Conservation (phyloP, 2,329 filamentous ascomycete species). For the Nemania sp. region DNA sequence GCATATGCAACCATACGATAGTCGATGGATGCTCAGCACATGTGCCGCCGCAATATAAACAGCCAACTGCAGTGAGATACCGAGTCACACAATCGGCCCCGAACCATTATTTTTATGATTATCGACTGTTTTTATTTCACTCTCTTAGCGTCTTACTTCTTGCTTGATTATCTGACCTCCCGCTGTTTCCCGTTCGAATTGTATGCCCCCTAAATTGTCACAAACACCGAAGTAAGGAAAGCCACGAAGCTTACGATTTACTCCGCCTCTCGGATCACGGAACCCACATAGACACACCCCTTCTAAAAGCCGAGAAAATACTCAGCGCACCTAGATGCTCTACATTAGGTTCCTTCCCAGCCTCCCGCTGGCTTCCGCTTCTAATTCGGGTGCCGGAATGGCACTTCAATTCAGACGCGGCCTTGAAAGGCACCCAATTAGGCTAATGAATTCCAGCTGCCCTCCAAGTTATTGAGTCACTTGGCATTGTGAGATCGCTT, state of each 20-base stretch:
- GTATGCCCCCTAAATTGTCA: not conserved
- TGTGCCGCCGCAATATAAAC: not conserved
- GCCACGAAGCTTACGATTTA: not conserved
- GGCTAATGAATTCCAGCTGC: slow-evolving; percentile 12
- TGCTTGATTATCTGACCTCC: not conserved
- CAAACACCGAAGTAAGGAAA: not conserved
- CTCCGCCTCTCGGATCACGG: slow-evolving; percentile 20
- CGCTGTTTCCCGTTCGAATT: too few relatives aligned
- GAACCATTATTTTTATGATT: not conserved
- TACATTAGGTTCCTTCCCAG: slow-evolving; percentile 8
- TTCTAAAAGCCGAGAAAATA: slow-evolving; percentile 1
- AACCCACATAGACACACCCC: not conserved
- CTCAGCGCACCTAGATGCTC: not conserved
- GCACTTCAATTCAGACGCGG: slow-evolving; percentile 12
- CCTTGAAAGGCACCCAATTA: slow-evolving; percentile 8
- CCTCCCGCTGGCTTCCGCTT: slow-evolving; percentile 22
- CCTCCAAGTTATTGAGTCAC: not conserved
- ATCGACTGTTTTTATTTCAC: not conserved
- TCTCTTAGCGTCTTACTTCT: not conserved
- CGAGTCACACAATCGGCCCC: slow-evolving; percentile 9
- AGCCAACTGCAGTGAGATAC: slow-evolving; percentile 3
- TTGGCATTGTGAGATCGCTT: not conserved
- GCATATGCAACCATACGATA: slow-evolving; percentile 11
- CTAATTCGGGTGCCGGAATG: slow-evolving; percentile 24
- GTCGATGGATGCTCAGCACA: slow-evolving; percentile 3